Percentiles rank a stretch among this genome's conserved stretches.
These are phyloP conservation scores for Ceratobasidium sp. DNA, from an alignment of 1,284 basidiomycete species.

Conservation along the genomic window DNA sequence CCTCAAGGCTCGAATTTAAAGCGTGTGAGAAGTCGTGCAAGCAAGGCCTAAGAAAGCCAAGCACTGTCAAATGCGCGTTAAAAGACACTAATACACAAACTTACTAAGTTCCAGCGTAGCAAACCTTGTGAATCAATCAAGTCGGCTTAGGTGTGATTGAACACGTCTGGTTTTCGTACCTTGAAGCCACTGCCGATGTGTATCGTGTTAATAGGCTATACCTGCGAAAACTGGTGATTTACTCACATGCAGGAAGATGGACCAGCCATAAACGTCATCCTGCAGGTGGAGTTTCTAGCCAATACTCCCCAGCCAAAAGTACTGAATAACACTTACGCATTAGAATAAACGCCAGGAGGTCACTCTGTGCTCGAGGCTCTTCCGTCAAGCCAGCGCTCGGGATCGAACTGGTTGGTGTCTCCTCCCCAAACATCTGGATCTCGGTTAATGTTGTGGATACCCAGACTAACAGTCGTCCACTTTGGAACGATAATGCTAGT, in stretches of 20 bases:
- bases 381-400: constrained; percentile 2
- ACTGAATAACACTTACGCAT: neutral
- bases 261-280: constrained; percentile 20
- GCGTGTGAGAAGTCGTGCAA: neutral
- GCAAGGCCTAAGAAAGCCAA: neutral
- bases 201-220: neutral
- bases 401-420: neutral
- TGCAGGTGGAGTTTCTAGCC: neutral
- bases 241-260: constrained; percentile 21
- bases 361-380: neutral
- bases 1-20: constrained; percentile 15
- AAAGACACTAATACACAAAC: no score
- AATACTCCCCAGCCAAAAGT: neutral
- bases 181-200: constrained; percentile 11
- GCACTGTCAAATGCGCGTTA: neutral
- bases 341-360: neutral
- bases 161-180: no score
- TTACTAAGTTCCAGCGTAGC: constrained; percentile 15
- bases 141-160: no score
- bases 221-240: neutral
- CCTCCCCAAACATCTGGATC: neutral
- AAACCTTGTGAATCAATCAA: neutral
- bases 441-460: neutral
- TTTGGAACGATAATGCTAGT: neutral
- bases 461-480: neutral